Evolutionary conservation across 2,329 filamentous ascomycete species (phyloP).

Genomic region (Aspergillus arachidicola): DNA sequence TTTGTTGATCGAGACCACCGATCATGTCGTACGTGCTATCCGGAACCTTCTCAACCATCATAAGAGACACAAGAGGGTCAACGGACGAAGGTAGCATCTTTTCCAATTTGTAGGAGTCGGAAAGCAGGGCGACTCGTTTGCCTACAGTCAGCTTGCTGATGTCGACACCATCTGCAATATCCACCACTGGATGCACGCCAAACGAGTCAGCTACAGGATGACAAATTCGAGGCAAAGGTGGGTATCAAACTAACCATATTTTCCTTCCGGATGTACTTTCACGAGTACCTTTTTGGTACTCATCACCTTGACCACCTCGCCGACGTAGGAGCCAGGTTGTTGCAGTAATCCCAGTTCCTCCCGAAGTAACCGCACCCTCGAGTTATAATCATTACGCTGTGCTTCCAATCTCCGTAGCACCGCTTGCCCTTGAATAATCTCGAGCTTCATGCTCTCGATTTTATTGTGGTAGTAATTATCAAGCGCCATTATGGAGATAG

Average conservation of each 20-base stretch:
- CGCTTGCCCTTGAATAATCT: slow-evolving; percentile 98
- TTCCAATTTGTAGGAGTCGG: slow-evolving; percentile 97
- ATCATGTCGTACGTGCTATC: slow-evolving; percentile 99
- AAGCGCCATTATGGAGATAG: slow-evolving; percentile 79
- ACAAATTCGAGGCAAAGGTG: background rate
- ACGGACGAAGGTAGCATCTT: slow-evolving; percentile 98
- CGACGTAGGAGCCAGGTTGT: slow-evolving; percentile 96
- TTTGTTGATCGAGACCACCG: slow-evolving; percentile 95
- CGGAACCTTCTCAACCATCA: slow-evolving; percentile 99
- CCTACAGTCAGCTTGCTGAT: slow-evolving; percentile 93
- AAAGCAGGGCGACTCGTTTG: slow-evolving; percentile 95
- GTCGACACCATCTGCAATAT: slow-evolving; percentile 92
- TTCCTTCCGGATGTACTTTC: slow-evolving; percentile 98
- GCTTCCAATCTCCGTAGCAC: slow-evolving; percentile 93
- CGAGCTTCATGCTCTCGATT: slow-evolving; percentile 99
- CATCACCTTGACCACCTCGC: slow-evolving; percentile 99
- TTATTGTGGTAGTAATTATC: slow-evolving; percentile 99
- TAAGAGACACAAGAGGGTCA: slow-evolving; percentile 95
- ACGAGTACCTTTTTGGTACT: slow-evolving; percentile 98
- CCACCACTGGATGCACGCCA: slow-evolving; percentile 69
- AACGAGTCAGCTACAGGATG: slow-evolving; percentile 13
- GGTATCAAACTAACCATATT: slow-evolving; percentile 76
- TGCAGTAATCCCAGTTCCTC: slow-evolving; percentile 95
- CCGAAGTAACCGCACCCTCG: slow-evolving; percentile 86
- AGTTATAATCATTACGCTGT: slow-evolving; percentile 99